Percentiles rank a stretch among this genome's conserved stretches.
These are phyloP conservation scores for Debaryomyces fabryi DNA, from an alignment of 1,139 yeast genomes.

Conservation along the genomic window DNA sequence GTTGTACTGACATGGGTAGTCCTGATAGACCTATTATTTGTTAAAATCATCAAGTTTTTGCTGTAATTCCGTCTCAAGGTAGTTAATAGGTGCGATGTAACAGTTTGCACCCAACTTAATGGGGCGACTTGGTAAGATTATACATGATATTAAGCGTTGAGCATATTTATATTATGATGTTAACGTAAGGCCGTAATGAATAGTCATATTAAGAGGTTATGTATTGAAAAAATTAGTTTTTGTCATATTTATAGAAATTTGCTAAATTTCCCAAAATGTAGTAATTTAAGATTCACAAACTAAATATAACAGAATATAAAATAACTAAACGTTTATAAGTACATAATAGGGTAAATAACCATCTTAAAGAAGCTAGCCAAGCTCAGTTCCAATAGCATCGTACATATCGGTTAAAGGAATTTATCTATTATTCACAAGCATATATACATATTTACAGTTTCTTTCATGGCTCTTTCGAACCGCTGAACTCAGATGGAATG, in stretches of 20 bases:
- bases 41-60: not conserved
- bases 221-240: too few relatives aligned
- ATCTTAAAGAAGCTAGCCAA: not conserved
- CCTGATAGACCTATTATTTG: too few relatives aligned
- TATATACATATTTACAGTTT: slow-evolving; percentile 1
- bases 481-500: not conserved
- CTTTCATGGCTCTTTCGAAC: not conserved
- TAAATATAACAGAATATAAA: too few relatives aligned
- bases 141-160: not conserved
- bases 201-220: too few relatives aligned
- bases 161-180: not conserved
- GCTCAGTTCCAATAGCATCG: not conserved
- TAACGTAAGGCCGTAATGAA: too few relatives aligned
- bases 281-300: too few relatives aligned
- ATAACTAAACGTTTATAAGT: too few relatives aligned
- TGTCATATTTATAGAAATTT: too few relatives aligned
- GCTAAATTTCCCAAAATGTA: too few relatives aligned
- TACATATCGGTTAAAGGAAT: not conserved
- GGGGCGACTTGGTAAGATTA: not conserved
- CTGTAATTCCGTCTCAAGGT: not conserved
- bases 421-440: not conserved
- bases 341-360: not conserved
- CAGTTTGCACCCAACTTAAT: not conserved
- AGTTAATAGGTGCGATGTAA: not conserved
- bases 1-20: too few relatives aligned